A percentile compares a stretch with the other conserved stretches of the same genome.
These are phyloP conservation scores for Cladosporium velox DNA, from an alignment of 2,329 filamentous ascomycete genomes.

Conservation along the genomic window DNA sequence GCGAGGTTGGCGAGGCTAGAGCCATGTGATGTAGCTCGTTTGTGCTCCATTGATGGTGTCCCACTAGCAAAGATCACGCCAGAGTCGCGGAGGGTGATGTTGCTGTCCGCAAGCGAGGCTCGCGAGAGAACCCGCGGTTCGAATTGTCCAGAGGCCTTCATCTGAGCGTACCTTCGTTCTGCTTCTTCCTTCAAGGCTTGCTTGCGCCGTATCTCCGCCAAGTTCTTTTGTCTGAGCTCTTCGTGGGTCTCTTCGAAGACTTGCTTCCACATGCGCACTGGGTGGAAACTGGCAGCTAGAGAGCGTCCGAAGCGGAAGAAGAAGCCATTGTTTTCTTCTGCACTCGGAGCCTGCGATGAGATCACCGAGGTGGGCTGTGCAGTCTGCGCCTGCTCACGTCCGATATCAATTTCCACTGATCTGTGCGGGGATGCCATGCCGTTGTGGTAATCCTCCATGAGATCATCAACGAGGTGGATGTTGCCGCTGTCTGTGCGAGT, in stretches of 20 bases:
- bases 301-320: slow-evolving; percentile 59
- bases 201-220: slow-evolving; percentile 45
- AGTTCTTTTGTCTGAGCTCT: slow-evolving; percentile 40
- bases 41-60: slow-evolving; percentile 24
- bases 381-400: slow-evolving; percentile 27
- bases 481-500: slow-evolving; percentile 35
- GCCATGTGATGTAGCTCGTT: slow-evolving; percentile 23
- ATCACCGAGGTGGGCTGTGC: slow-evolving; percentile 23
- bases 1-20: slow-evolving; percentile 22
- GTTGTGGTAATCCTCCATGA: slow-evolving; percentile 43
- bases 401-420: slow-evolving; percentile 26
- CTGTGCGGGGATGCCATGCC: slow-evolving; percentile 24
- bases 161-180: slow-evolving; percentile 54
- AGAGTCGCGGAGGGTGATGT: slow-evolving; percentile 34
- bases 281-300: slow-evolving; percentile 56
- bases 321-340: slow-evolving; percentile 40
- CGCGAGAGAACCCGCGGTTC: slow-evolving; percentile 31
- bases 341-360: neutral
- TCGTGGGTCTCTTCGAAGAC: slow-evolving; percentile 51
- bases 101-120: slow-evolving; percentile 5
- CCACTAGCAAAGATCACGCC: slow-evolving; percentile 29
- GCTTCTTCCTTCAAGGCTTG: slow-evolving; percentile 48
- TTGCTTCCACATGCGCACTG: slow-evolving; percentile 51
- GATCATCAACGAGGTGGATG: slow-evolving; percentile 37
- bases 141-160: slow-evolving; percentile 55